Evolutionary conservation across 257 asterid genomes (phyloP).

Genomic region (Ilex asprella): DNA sequence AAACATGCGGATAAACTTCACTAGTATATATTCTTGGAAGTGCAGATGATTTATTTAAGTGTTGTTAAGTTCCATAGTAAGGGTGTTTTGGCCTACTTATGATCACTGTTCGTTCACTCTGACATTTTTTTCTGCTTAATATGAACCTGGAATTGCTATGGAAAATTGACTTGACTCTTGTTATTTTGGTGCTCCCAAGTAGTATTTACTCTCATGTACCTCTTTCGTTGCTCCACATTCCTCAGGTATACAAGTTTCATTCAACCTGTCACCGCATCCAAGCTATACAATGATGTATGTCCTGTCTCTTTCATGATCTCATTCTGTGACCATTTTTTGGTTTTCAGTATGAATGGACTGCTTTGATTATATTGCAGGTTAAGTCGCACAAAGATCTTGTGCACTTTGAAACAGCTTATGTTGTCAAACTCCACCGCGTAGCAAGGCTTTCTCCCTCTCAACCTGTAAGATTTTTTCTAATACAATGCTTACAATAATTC

Average conservation of each 20-base stretch:
- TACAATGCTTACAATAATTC: slow-evolving; percentile 11
- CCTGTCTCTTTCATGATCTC: slow-evolving; percentile 3
- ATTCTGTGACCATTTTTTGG: not conserved
- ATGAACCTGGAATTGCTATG: no score
- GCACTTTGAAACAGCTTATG: slow-evolving; percentile 98
- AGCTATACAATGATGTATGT: slow-evolving; percentile 84
- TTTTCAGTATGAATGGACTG: not conserved
- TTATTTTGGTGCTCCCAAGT: not conserved
- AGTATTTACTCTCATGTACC: not conserved
- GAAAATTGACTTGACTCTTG: no score
- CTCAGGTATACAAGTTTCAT: slow-evolving; percentile 92
- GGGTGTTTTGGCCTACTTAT: no score
- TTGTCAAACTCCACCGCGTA: slow-evolving; percentile 90
- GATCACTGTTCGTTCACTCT: no score
- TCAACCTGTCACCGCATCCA: slow-evolving; percentile 94
- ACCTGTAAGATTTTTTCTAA: slow-evolving; percentile 56
- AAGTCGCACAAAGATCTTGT: slow-evolving; percentile 86
- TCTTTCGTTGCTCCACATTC: slow-evolving; percentile 17
- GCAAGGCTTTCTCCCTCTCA: slow-evolving; percentile 84
- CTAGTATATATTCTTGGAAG: no score
- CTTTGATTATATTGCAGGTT: slow-evolving; percentile 46
- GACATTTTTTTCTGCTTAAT: no score
- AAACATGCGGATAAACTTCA: no score
- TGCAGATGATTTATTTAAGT: no score
- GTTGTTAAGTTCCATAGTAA: no score